A percentile compares a stretch with the other conserved stretches of the same genome.
Conservation (phyloP, 192 early-diverging fungal genomes). For the Coemansia biformis region DNA sequence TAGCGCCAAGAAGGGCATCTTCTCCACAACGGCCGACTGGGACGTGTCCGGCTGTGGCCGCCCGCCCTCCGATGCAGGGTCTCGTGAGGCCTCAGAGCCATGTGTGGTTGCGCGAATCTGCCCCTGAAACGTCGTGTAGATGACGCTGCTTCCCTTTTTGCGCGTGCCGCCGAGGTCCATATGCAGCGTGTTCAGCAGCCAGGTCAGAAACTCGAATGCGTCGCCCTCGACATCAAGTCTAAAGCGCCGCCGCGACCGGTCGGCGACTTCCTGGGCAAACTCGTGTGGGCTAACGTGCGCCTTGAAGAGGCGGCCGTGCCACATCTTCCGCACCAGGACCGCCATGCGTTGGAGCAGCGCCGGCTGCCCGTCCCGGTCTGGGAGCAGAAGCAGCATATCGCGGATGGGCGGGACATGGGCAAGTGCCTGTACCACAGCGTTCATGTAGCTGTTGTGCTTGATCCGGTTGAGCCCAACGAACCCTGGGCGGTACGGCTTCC, state of each 20-base stretch:
- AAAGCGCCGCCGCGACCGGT: conserved; percentile 74
- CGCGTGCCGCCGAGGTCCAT: conserved; percentile 73
- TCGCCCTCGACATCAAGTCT: conserved; percentile 74
- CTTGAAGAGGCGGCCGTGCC: conserved; percentile 88
- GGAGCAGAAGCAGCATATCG: conserved; percentile 63
- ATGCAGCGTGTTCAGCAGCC: conserved; percentile 91
- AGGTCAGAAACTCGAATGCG: conserved; percentile 80
- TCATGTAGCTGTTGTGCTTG: conserved; percentile 93
- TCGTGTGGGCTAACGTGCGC: conserved; percentile 96
- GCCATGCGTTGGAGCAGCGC: conserved; percentile 70
- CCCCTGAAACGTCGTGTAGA: conserved; percentile 84
- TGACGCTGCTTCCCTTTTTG: conserved; percentile 69
- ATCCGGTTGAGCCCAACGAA: conserved; percentile 93
- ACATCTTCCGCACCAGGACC: conserved; percentile 80
- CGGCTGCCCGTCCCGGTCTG: conserved; percentile 36
- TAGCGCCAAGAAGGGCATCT: conserved; percentile 76
- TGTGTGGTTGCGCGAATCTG: conserved; percentile 72
- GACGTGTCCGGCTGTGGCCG: conserved; percentile 11
- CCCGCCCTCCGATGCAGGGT: conserved; percentile 19
- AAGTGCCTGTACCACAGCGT: conserved; percentile 83
- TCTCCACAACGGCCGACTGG: conserved; percentile 20
- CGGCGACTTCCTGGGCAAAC: conserved; percentile 85
- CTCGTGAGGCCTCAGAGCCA: not conserved
- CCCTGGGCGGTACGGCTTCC: conserved; percentile 81
- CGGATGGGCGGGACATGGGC: conserved; percentile 82